phyloP scores from a whole-genome alignment of 2,329 filamentous ascomycete species.

The Talaromyces verruculosus region DNA sequence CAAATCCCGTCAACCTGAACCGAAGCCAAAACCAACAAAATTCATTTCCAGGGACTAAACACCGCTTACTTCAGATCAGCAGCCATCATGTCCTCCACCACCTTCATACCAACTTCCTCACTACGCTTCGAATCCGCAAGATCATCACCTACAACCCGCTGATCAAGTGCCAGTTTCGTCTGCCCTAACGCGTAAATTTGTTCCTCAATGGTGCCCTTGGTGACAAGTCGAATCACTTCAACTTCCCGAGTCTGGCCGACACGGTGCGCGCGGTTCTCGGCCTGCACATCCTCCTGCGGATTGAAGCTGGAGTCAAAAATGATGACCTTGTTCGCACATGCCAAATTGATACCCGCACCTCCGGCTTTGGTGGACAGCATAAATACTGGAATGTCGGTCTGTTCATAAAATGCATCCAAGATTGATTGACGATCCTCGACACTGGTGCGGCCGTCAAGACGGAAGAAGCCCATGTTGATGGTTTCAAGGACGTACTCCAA shows the following conservation, averaged over 20 bases:
- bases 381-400: conserved; percentile 80
- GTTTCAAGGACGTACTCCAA: conserved; percentile 77
- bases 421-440: conserved; percentile 82
- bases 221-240: conserved; percentile 83
- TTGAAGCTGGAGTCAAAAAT: conserved; percentile 98
- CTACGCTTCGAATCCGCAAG: conserved; percentile 52
- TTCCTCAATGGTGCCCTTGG: conserved; percentile 81
- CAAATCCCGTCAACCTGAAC: background rate
- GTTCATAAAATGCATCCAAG: conserved; percentile 80
- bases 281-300: conserved; percentile 96
- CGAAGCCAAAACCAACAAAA: background rate
- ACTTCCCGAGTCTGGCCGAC: conserved; percentile 89
- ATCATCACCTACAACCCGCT: conserved; percentile 63
- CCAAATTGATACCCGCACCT: conserved; percentile 95
- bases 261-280: conserved; percentile 92
- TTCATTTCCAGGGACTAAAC: background rate
- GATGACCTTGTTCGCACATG: conserved; percentile 93
- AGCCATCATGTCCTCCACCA: conserved; percentile 52
- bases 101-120: conserved; percentile 52
- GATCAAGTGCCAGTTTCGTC: conserved; percentile 88
- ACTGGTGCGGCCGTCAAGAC: conserved; percentile 81
- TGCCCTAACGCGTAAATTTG: conserved; percentile 87
- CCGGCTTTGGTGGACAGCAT: conserved; percentile 90
- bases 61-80: conserved; percentile 35
- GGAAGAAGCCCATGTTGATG: conserved; percentile 71